Percentiles rank a stretch among this genome's conserved stretches.
Evolutionary conservation across 108 stramenopile species (phyloP).

Genomic region (Nitzschia sp.): DNA sequence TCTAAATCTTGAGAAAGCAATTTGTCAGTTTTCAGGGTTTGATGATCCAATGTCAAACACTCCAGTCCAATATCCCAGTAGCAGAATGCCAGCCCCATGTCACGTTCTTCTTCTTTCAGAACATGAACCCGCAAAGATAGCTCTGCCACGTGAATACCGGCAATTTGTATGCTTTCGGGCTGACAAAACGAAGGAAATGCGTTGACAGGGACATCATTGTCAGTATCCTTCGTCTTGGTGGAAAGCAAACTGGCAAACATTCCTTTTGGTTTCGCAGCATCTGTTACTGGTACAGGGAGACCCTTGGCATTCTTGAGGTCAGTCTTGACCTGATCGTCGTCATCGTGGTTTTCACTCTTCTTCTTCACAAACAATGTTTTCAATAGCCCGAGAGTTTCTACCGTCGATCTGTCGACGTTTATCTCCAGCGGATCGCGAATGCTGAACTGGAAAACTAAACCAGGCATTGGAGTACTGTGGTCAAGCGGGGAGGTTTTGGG

Average conservation of each 20-base stretch:
- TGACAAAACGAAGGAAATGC: slow-evolving; percentile 68
- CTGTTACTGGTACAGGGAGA: neutral
- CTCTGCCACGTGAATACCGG: slow-evolving; percentile 55
- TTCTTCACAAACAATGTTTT: slow-evolving; percentile 45
- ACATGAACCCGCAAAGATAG: slow-evolving; percentile 61
- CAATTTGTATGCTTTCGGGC: slow-evolving; percentile 66
- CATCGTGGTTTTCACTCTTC: neutral
- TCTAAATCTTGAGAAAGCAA: slow-evolving; percentile 47
- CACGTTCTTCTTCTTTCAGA: slow-evolving; percentile 36
- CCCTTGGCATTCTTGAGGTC: neutral
- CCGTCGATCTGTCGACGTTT: slow-evolving; percentile 61
- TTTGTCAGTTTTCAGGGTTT: slow-evolving; percentile 46
- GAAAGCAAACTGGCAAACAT: slow-evolving; percentile 10
- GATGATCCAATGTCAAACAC: slow-evolving; percentile 56
- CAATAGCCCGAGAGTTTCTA: slow-evolving; percentile 50
- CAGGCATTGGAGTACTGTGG: slow-evolving; percentile 61
- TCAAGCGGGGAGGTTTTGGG: slow-evolving; percentile 36
- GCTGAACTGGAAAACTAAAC: slow-evolving; percentile 55
- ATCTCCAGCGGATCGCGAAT: slow-evolving; percentile 69
- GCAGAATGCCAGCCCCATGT: slow-evolving; percentile 49
- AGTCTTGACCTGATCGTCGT: neutral
- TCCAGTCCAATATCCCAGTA: slow-evolving; percentile 57
- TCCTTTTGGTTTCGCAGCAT: slow-evolving; percentile 13
- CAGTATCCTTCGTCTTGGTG: slow-evolving; percentile 3
- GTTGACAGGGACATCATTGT: neutral